Conservation (phyloP, 306 rosid genomes). For the Dicorynia guianensis region DNA sequence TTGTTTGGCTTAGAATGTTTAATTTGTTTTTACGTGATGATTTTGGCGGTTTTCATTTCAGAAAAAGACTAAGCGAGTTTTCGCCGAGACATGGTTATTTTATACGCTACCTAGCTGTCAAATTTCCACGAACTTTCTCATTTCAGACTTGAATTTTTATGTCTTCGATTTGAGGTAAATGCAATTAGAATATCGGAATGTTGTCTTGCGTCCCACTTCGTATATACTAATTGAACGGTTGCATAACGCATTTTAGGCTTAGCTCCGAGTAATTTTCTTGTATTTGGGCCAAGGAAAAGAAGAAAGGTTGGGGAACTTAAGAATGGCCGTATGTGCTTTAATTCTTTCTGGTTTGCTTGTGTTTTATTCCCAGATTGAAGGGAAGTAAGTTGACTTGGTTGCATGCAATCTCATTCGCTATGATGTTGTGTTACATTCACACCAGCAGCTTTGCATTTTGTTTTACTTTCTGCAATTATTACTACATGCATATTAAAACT, state of each 20-base stretch:
- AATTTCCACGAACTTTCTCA: not conserved
- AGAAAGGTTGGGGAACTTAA: too few species aligned
- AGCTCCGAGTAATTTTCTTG: not conserved
- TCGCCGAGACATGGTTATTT: not conserved
- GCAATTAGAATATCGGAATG: not conserved
- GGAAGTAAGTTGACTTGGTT: too few species aligned
- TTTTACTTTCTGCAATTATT: not conserved
- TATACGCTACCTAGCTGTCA: not conserved
- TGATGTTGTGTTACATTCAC: not conserved
- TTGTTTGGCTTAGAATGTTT: not conserved
- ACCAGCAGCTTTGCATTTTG: not conserved
- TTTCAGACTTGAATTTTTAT: not conserved
- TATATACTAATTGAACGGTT: too few species aligned
- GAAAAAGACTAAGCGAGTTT: not conserved
- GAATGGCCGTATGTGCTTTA: too few species aligned
- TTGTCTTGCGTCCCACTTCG: not conserved
- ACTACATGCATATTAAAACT: not conserved
- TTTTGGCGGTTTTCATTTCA: not conserved
- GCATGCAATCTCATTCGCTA: too few species aligned
- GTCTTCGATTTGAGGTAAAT: not conserved
- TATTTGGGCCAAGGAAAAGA: not conserved
- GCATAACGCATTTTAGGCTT: not conserved
- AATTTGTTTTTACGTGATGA: not conserved
- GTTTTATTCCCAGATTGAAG: too few species aligned
- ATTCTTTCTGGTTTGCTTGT: too few species aligned